Percentiles rank a stretch among this genome's conserved stretches.
phyloP scores from a whole-genome alignment of 2,329 filamentous ascomycete genomes.

The Chrysoporthe puriensis region DNA sequence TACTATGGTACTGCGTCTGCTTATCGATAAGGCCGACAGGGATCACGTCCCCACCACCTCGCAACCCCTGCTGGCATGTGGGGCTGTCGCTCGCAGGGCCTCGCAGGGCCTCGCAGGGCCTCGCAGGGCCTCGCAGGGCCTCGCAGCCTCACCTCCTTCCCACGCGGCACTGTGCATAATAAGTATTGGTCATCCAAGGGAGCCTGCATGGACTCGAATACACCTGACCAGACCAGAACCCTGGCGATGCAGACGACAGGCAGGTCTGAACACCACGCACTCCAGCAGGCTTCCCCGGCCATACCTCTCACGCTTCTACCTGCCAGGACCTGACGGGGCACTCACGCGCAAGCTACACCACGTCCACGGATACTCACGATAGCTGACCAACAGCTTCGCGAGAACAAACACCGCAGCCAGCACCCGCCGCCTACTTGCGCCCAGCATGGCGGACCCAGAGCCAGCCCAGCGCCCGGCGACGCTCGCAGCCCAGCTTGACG shows the following conservation, averaged over 20 bases:
- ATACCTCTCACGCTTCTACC: background rate
- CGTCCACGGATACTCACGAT: background rate
- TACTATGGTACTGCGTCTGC: background rate
- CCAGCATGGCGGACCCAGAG: slow-evolving; percentile 20
- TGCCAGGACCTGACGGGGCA: background rate
- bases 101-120: too few species aligned
- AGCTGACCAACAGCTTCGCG: background rate
- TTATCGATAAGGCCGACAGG: background rate
- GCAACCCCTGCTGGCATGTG: too few species aligned
- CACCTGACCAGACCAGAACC: background rate
- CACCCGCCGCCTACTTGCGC: too few species aligned
- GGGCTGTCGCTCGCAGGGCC: too few species aligned
- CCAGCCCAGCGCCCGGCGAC: slow-evolving; percentile 5
- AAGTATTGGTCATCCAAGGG: background rate
- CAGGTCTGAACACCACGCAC: background rate
- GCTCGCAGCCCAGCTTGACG: slow-evolving; percentile 43
- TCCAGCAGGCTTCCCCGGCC: too few species aligned
- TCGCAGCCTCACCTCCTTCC: too few species aligned
- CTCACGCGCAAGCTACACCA: background rate
- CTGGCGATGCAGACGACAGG: background rate
- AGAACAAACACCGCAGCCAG: too few species aligned
- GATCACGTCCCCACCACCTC: too few species aligned
- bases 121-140: too few species aligned
- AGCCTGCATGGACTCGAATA: background rate
- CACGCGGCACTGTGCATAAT: too few species aligned